Evolutionary conservation across 2,329 filamentous ascomycete species (phyloP).

Genomic region (Fusarium xylarioides): DNA sequence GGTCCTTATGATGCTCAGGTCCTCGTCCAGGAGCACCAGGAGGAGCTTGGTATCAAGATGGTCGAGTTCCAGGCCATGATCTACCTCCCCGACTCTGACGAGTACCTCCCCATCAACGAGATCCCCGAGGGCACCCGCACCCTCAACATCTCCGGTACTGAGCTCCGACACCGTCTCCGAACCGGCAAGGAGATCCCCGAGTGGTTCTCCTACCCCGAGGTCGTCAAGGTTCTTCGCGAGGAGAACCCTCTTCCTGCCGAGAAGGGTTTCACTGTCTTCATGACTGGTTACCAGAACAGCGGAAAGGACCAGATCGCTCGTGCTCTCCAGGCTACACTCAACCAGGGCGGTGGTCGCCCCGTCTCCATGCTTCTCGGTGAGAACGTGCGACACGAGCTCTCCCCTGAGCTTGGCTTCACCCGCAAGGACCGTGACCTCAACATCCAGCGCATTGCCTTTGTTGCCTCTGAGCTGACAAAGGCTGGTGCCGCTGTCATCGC

Average conservation of each 20-base stretch:
- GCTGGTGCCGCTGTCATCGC: constrained; percentile 95
- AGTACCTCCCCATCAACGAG: constrained; percentile 94
- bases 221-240: constrained; percentile 94
- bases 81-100: constrained; percentile 95
- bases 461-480: constrained; percentile 92
- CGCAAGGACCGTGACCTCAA: constrained; percentile 92
- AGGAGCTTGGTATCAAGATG: constrained; percentile 97
- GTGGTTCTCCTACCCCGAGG: constrained; percentile 99
- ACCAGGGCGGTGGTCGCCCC: constrained; percentile 95
- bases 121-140: constrained; percentile 86
- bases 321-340: constrained; percentile 94
- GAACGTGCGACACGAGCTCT: constrained; percentile 92
- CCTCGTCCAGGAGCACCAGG: constrained; percentile 94
- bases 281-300: constrained; percentile 95
- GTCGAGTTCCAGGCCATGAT: constrained; percentile 99
- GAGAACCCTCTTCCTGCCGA: constrained; percentile 90
- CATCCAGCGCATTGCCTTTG: constrained; percentile 95
- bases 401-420: constrained; percentile 94
- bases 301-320: constrained; percentile 97
- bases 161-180: constrained; percentile 90
- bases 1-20: constrained; percentile 97
- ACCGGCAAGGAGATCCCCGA: constrained; percentile 95
- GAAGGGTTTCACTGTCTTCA: constrained; percentile 98
- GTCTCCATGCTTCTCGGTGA: constrained; percentile 96
- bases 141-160: constrained; percentile 85